Evolutionary conservation across 805 yeast species (phyloP), one percentile per base, ranked within the genome.

Genomic region (Starmerella powellii): DNA sequence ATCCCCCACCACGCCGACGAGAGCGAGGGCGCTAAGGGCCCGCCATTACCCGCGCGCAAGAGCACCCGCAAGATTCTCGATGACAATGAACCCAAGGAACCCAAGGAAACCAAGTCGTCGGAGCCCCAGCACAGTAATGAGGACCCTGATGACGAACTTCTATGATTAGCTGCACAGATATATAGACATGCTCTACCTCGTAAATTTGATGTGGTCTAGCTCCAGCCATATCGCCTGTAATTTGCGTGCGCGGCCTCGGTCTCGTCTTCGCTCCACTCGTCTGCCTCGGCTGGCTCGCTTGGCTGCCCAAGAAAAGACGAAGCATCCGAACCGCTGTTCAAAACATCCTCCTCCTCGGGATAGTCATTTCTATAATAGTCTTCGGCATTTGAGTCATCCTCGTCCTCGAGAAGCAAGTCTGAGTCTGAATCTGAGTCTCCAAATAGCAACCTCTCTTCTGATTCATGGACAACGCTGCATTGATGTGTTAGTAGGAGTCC

Each of bases 321-420:
- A 15, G 31, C 12, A 16, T 38, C 30, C 13, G 42, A 32, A 17
- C n/a, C 24, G 13, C 28, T 16, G 15, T 19, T 17, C 11, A 12
- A 28, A 31, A 24, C 20, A 18, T 35, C 34, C 17, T 85, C 95
- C 56, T 87, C 95, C 35, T 85, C 94, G 0, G 97, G 97, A 56
- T 88, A 88, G 56, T 88, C 97, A 60, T 91, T 88, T 53, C 76
- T 75, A 58, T 88, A 88, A 56, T 78, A 87, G 42, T 82, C 85
- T 63, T 88, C 98, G 17, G 95, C 95, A 40, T 63, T 64, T 15
- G 67, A 63, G 46, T 65, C 68, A 29, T 63, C 67, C 32, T 63
- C 67, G 37, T 56, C 67, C 36, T 58, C 64, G 30, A 56, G 60
- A 17, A 56, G 18, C 6, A 43, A 48, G 27, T 46, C 57, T 1